Base-by-base conservation (phyloP, 345 rosid genomes). In the Eucalyptus sp. region DNA sequence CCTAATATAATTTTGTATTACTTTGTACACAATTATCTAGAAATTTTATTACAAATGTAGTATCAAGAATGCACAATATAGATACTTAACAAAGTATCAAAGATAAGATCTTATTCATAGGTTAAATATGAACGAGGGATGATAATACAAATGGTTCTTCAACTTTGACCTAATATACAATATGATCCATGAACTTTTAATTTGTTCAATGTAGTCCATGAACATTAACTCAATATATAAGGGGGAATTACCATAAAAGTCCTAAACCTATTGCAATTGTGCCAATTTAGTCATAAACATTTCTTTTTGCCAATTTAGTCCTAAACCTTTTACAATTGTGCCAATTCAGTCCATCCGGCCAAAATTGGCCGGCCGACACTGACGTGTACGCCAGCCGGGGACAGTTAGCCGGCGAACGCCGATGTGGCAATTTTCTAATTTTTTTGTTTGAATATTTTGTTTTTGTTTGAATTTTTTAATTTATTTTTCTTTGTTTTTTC, bases 321-420 rank as follows among this genome's bases (percentile, higher is more conserved):
- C 1, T 52, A 18, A 52, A 52, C 2, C 0, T 52, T 52, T 52
- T 52, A 52, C 1, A 7, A 18, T 52, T 52, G 4, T 52, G 24
- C 2, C 2, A 7, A 52, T 0, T 52, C 0, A 52, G 58, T 52
- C 2, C 25, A 0, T 52, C 5, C 1, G 2, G 5, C 10, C 10
- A 18, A 52, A 52, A 52, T 7, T 52, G 24, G 24, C 10, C 0
- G 0, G 0, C 9, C 0, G 4, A 9, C 0, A 2, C 2, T 7
- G 0, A 18, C 56, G 4, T 3, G 9, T 2, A 52, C 0, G 4
- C 4, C 2, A 0, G 2, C 8, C 4, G 1, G 2, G 0, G 56
- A 51, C 0, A 51, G 9, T 2, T 7, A 0, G 4, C 8, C 0
- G 10, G 2, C 1, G 24, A 52, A 52, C 0, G 1, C 10, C 7